These are phyloP conservation scores for Aspergillus tubingensis DNA, from an alignment of 2,329 filamentous ascomycete genomes.

Conservation along the genomic window DNA sequence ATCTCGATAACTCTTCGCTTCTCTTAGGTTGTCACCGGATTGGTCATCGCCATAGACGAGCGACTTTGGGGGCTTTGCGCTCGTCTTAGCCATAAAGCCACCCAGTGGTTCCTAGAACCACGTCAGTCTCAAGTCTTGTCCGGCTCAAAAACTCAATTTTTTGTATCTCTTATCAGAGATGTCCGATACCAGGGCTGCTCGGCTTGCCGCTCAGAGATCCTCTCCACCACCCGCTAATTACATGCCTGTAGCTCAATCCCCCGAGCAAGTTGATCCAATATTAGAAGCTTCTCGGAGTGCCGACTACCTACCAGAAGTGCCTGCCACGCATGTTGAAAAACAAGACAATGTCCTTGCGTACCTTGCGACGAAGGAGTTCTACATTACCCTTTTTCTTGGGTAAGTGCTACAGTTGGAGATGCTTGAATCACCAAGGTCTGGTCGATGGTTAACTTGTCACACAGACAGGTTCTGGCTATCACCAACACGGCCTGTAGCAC, in stretches of 20 bases:
- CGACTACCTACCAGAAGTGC: constrained; percentile 22
- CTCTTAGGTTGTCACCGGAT: too few species aligned
- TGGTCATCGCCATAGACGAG: constrained; percentile 38
- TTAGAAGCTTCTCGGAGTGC: constrained; percentile 20
- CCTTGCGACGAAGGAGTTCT: constrained; percentile 83
- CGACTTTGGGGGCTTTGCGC: constrained; percentile 62
- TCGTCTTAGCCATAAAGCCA: constrained; percentile 54
- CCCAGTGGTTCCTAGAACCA: constrained; percentile 18
- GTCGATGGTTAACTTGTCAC: constrained; percentile 9
- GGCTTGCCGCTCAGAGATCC: constrained; percentile 27
- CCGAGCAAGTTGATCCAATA: constrained; percentile 21
- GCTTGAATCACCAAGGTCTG: not conserved
- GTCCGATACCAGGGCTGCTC: constrained; percentile 30
- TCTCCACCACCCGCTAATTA: constrained; percentile 6
- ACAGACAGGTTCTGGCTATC: constrained; percentile 75
- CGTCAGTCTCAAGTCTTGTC: not conserved
- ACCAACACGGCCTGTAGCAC: constrained; percentile 94
- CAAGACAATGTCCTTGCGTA: constrained; percentile 64
- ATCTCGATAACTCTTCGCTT: too few species aligned
- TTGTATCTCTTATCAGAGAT: constrained; percentile 21
- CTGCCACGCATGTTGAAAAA: constrained; percentile 42
- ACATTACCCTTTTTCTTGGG: constrained; percentile 76
- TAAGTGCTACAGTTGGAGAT: constrained; percentile 37
- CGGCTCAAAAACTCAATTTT: not conserved
- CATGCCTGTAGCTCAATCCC: not conserved